A percentile compares a stretch with the other conserved stretches of the same genome.
phyloP scores from a whole-genome alignment of 441 rosid species.

The Manihot esculenta region DNA sequence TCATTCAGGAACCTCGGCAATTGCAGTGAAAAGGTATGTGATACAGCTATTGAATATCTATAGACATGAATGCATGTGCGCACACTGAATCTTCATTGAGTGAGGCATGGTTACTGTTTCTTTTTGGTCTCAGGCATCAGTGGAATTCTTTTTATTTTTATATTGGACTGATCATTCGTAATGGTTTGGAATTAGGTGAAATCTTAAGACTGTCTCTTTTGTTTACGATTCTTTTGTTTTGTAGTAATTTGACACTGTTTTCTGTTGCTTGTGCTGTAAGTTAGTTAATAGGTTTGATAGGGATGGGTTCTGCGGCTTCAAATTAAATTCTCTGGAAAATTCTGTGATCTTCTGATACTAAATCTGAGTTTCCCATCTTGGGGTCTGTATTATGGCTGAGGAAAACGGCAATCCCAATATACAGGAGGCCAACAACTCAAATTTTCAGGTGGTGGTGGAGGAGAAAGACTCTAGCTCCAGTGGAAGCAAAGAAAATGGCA shows the following conservation, averaged over 20 bases:
- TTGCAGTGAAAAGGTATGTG: too few species aligned
- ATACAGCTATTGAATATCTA: too few species aligned
- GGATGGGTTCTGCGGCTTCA: not conserved
- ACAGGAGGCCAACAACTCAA: conserved; percentile 18
- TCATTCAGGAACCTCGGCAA: too few species aligned
- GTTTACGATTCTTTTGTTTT: not conserved
- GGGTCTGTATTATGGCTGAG: conserved; percentile 5
- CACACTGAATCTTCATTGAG: too few species aligned
- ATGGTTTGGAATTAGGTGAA: too few species aligned
- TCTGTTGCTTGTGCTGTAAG: not conserved
- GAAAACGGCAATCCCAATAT: conserved; percentile 50
- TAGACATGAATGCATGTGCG: too few species aligned
- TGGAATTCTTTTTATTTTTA: too few species aligned
- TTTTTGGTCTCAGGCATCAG: too few species aligned
- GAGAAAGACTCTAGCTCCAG: conserved; percentile 10
- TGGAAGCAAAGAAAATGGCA: conserved; percentile 41
- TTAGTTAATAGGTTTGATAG: not conserved
- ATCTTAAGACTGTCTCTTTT: too few species aligned
- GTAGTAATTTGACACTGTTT: not conserved
- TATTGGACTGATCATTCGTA: too few species aligned
- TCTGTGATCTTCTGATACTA: not conserved
- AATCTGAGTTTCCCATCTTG: not conserved
- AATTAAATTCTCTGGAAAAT: not conserved
- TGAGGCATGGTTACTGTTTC: too few species aligned
- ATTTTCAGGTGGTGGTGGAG: not conserved